phyloP scores from a whole-genome alignment of 257 asterid genomes.

The Nyctanthes arbortristis region DNA sequence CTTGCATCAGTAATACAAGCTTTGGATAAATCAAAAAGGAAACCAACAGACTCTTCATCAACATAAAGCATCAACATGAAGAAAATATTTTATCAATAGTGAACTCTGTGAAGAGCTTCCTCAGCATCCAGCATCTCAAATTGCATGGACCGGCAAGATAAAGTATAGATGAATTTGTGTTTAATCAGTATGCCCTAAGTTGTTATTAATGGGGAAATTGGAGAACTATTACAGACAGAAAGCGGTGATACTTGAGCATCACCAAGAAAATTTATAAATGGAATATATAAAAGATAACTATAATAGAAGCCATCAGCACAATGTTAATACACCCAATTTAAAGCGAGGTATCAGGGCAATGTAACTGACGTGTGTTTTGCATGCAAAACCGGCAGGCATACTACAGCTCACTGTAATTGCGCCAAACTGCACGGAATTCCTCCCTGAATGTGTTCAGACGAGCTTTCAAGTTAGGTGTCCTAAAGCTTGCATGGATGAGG shows the following conservation, averaged over 20 bases:
- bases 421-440: slow-evolving; percentile 97
- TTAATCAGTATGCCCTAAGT: neutral
- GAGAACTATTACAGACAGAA: neutral
- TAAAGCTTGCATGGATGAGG: slow-evolving; percentile 80
- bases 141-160: neutral
- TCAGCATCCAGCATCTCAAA: neutral
- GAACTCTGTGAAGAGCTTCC: neutral
- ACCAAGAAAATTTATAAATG: neutral
- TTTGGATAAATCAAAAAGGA: too few species aligned
- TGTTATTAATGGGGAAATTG: neutral
- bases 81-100: neutral
- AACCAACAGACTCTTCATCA: neutral
- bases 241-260: neutral
- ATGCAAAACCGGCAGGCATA: slow-evolving; percentile 17
- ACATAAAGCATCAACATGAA: neutral
- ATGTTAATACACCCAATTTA: slow-evolving; percentile 5
- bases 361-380: slow-evolving; percentile 33
- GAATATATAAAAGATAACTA: neutral
- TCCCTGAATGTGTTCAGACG: slow-evolving; percentile 95
- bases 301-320: neutral
- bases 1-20: too few species aligned
- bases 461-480: slow-evolving; percentile 95
- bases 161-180: neutral
- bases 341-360: slow-evolving; percentile 19
- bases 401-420: slow-evolving; percentile 90